These are phyloP conservation scores for Lablab purpureus DNA, from an alignment of 306 rosid species.

Conservation along the genomic window DNA sequence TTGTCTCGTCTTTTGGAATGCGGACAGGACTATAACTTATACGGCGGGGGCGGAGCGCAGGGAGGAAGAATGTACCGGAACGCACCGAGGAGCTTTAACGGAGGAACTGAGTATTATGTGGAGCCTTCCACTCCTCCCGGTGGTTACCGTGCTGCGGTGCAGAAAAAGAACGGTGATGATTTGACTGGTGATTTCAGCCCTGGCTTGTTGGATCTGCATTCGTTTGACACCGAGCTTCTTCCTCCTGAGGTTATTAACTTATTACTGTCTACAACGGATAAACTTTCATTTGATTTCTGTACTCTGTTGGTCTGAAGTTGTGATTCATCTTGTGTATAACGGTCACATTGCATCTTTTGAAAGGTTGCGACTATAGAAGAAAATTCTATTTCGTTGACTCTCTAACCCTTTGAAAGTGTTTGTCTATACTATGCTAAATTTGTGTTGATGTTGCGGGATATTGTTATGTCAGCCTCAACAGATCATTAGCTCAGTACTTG, in stretches of 20 bases:
- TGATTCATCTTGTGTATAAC: background rate
- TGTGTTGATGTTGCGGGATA: slow-evolving; percentile 1
- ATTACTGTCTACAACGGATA: background rate
- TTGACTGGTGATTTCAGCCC: slow-evolving; percentile 89
- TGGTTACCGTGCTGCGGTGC: slow-evolving; percentile 53
- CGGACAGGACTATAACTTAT: slow-evolving; percentile 77
- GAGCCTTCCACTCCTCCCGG: slow-evolving; percentile 90
- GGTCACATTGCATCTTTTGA: slow-evolving; percentile 26
- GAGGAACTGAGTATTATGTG: slow-evolving; percentile 70
- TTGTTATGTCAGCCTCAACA: background rate
- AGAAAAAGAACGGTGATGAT: slow-evolving; percentile 72
- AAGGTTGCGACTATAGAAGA: background rate
- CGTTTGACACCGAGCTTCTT: slow-evolving; percentile 90
- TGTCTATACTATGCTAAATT: background rate
- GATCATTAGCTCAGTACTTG: slow-evolving; percentile 3
- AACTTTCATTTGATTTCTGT: slow-evolving; percentile 8
- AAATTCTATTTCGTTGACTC: background rate
- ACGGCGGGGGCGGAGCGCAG: slow-evolving; percentile 78
- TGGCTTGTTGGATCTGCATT: slow-evolving; percentile 96
- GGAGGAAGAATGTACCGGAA: slow-evolving; percentile 82
- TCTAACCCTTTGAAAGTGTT: background rate
- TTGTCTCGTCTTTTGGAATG: slow-evolving; percentile 49
- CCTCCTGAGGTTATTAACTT: slow-evolving; percentile 74
- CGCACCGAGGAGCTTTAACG: slow-evolving; percentile 69
- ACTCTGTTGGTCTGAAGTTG: background rate